These are phyloP conservation scores for Pneumocystis jirovecii DNA, from an alignment of 1,139 yeast species.

Conservation along the genomic window DNA sequence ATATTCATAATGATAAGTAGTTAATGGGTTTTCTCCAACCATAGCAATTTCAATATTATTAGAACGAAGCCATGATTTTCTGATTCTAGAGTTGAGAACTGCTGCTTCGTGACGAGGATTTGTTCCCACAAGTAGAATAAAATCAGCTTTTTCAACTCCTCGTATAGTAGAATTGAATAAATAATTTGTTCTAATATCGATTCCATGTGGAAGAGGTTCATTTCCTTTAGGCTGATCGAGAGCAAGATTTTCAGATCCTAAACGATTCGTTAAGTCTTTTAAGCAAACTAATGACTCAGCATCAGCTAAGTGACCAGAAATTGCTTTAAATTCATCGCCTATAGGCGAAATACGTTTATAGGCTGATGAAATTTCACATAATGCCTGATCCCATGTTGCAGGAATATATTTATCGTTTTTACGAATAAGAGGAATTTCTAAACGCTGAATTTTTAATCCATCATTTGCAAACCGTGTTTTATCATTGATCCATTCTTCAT, in stretches of 20 bases:
- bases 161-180: conserved; percentile 65
- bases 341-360: conserved; percentile 42
- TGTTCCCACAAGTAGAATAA: conserved; percentile 62
- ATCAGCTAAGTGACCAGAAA: conserved; percentile 71
- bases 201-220: conserved; percentile 52
- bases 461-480: conserved; percentile 77
- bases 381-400: conserved; percentile 82
- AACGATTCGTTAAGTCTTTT: conserved; percentile 61
- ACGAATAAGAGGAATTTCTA: conserved; percentile 67
- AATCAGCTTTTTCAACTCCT: conserved; percentile 74
- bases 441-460: conserved; percentile 74
- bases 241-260: conserved; percentile 71
- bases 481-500: conserved; percentile 88
- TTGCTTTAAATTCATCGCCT: conserved; percentile 62
- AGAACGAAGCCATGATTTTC: conserved; percentile 67
- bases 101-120: conserved; percentile 90
- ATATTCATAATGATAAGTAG: conserved; percentile 54
- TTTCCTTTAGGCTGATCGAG: conserved; percentile 47
- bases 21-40: conserved; percentile 63
- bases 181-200: conserved; percentile 66
- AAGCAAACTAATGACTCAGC: conserved; percentile 72
- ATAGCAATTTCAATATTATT: conserved; percentile 49
- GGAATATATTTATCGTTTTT: conserved; percentile 56
- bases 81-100: conserved; percentile 68
- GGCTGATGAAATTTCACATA: conserved; percentile 54